Evolutionary conservation across 768 basidiomycete genomes (phyloP), one percentile per base, ranked within the genome.

Genomic region (Scleroderma bovista): DNA sequence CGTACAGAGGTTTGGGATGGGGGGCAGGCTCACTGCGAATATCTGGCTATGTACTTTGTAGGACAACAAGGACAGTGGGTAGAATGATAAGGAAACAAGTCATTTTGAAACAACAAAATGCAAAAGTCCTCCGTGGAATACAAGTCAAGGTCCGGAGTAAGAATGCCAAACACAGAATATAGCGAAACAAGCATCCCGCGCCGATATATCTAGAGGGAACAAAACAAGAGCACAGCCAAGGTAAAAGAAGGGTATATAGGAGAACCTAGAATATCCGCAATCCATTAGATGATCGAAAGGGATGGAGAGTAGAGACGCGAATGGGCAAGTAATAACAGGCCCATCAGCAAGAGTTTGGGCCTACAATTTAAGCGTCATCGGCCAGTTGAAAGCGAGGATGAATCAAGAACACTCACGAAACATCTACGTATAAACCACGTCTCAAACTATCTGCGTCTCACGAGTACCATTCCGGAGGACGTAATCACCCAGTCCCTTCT

Each of bases 401-500:
- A 29, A 29, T 29, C 9, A 29, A 29, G 26, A 29, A 29, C 26
- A 29, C 26, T 4, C 26, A 29, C 26, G 5, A 4, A 29, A n/a
- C n/a, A n/a, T n/a, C n/a, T n/a, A n/a, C n/a, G n/a, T n/a, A n/a
- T n/a, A n/a, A n/a, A n/a, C 9, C 34, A 36, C 5, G 13, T 36
- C n/a, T 36, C 34, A 36, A n/a, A 36, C 12, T 13, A 36, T n/a
- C n/a, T 13, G 6, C 34, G 12, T 13, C 34, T 36, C 34, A 36
- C 5, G 41, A 15, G 24, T 43, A 6, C 41, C 41, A n/a, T 43
- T 17, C 22, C 15, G 41, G 23, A 13, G n/a, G 7, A n/a, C 54
- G 40, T 70, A 69, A 56, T 72, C 72, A 50, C 72, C 76, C 38
- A 77, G 68, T 48, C 75, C 63, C 62, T 78, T 79, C 54, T 73